phyloP scores from a whole-genome alignment of 805 yeast species.

The Wickerhamomyces mucosus region DNA sequence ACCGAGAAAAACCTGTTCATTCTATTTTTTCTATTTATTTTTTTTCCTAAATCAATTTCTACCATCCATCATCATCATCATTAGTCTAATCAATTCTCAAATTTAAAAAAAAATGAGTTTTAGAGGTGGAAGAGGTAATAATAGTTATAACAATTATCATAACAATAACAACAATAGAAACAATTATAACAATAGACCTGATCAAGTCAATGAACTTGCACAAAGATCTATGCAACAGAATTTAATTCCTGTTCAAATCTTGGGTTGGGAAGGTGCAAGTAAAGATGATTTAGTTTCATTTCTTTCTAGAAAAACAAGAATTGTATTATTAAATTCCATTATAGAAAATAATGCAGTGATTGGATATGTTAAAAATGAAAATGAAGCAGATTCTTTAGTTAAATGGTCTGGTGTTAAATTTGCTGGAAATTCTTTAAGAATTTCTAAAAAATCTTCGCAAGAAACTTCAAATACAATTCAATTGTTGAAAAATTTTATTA shows the following conservation, averaged over 20 bases:
- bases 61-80: no score
- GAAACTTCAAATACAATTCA: conserved; percentile 42
- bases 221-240: conserved; percentile 15
- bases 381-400: conserved; percentile 49
- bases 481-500: conserved; percentile 51
- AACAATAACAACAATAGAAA: neutral
- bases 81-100: no score
- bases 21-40: no score
- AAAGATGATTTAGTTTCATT: conserved; percentile 60
- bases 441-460: conserved; percentile 25
- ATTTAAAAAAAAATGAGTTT: no score
- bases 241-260: conserved; percentile 46
- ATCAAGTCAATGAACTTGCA: conserved; percentile 10
- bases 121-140: no score
- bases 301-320: conserved; percentile 54
- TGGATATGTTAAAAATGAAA: conserved; percentile 45
- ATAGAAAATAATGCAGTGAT: conserved; percentile 49
- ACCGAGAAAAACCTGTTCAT: no score
- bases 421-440: conserved; percentile 60
- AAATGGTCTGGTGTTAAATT: conserved; percentile 71
- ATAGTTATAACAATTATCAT: neutral
- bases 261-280: conserved; percentile 78
- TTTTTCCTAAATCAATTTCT: no score
- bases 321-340: conserved; percentile 41
- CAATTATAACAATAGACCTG: conserved; percentile 4